A percentile compares a stretch with the other conserved stretches of the same genome.
Conservation (phyloP, 2,329 filamentous ascomycete genomes). For the Aphanocladium album region DNA sequence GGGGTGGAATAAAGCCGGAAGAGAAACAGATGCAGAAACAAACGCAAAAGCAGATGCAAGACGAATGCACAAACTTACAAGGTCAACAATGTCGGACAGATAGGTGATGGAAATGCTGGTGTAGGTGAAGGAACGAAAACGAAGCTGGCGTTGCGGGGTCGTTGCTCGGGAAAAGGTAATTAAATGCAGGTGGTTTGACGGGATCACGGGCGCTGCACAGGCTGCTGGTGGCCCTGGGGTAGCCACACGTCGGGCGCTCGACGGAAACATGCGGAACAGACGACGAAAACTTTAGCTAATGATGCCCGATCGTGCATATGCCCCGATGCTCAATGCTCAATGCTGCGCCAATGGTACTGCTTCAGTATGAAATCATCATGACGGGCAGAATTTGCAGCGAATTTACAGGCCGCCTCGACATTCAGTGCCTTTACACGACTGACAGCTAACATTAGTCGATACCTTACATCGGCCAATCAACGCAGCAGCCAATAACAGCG, state of each 20-base stretch:
- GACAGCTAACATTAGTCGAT: background rate
- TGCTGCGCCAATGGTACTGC: background rate
- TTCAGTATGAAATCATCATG: background rate
- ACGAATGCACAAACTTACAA: background rate
- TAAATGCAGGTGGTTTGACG: background rate
- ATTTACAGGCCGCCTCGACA: background rate
- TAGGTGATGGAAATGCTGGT: background rate
- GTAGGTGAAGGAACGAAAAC: constrained; percentile 1
- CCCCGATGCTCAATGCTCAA: too few species aligned
- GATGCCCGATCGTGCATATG: background rate
- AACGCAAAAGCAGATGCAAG: background rate
- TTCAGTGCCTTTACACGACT: background rate
- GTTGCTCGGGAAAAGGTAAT: background rate
- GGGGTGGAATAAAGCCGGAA: background rate
- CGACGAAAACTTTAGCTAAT: constrained; percentile 8
- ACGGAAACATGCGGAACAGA: constrained; percentile 13
- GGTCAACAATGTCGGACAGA: too few species aligned
- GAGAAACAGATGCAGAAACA: background rate
- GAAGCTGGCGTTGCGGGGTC: background rate
- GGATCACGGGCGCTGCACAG: constrained; percentile 3
- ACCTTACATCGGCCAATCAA: too few species aligned
- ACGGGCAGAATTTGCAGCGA: background rate
- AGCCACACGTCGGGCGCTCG: background rate
- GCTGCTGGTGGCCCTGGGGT: background rate
- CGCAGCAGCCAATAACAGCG: background rate